These are phyloP conservation scores for Kalanchoe fedtschenkoi DNA, from an alignment of 164 flowering plant species.

Conservation along the genomic window DNA sequence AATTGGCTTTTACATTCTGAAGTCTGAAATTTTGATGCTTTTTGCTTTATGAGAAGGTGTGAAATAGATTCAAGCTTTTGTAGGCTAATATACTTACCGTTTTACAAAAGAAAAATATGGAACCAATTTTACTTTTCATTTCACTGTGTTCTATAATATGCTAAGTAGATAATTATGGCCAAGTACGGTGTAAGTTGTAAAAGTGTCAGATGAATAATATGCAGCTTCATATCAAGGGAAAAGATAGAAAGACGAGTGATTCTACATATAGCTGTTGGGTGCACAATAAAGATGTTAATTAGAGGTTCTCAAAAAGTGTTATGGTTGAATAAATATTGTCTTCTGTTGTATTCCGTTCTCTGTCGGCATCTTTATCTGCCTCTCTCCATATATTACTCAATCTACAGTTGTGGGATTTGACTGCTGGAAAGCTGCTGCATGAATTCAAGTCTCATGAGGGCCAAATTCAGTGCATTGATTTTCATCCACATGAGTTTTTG, in stretches of 20 bases:
- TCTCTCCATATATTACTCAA: slow-evolving; percentile 3
- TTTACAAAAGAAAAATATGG: too few species aligned
- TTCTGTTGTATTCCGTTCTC: neutral
- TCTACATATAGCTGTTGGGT: neutral
- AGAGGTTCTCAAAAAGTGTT: neutral
- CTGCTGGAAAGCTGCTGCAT: slow-evolving; percentile 95
- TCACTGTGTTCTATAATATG: too few species aligned
- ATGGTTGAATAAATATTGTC: neutral
- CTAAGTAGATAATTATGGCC: too few species aligned
- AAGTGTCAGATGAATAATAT: too few species aligned
- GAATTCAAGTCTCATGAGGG: slow-evolving; percentile 96
- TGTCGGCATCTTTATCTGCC: neutral
- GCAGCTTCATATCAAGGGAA: neutral
- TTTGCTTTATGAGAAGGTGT: too few species aligned
- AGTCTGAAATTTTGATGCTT: too few species aligned
- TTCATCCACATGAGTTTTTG: slow-evolving; percentile 96
- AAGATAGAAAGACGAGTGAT: neutral
- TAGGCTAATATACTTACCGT: too few species aligned
- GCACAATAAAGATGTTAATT: neutral
- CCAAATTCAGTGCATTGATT: slow-evolving; percentile 89
- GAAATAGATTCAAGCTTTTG: too few species aligned
- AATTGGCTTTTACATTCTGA: too few species aligned
- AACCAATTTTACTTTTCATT: too few species aligned
- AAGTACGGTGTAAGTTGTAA: too few species aligned
- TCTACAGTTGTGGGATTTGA: slow-evolving; percentile 89